phyloP scores from a whole-genome alignment of 257 asterid genomes.

The Solanum sitiens region DNA sequence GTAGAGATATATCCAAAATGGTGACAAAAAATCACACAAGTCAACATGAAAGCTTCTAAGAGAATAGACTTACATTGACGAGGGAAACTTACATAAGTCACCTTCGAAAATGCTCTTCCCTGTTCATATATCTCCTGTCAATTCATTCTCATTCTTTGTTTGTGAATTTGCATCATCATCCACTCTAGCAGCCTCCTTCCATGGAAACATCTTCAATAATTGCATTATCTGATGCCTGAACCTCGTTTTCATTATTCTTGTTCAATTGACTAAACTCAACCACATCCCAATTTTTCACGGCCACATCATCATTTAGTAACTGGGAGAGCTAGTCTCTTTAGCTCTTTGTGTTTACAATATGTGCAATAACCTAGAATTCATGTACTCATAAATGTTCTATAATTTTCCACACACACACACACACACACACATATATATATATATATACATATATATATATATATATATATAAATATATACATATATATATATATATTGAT shows the following conservation, averaged over 20 bases:
- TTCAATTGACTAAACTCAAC: not conserved
- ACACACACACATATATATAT: no score
- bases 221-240: not conserved
- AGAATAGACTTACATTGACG: slow-evolving; percentile 15
- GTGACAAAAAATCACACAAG: not conserved
- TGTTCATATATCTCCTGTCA: not conserved
- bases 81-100: slow-evolving; percentile 13
- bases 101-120: slow-evolving; percentile 27
- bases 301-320: not conserved
- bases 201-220: not conserved
- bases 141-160: not conserved
- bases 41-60: not conserved
- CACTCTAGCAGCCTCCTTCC: slow-evolving; percentile 5
- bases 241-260: not conserved
- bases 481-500: no score
- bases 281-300: not conserved
- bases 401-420: no score
- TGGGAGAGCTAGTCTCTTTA: no score
- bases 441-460: no score
- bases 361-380: no score
- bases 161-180: not conserved
- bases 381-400: no score
- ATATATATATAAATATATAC: no score
- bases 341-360: no score
- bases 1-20: not conserved